Evolutionary conservation across 805 yeast species (phyloP).

Genomic region (Komagataella mondaviorum): DNA sequence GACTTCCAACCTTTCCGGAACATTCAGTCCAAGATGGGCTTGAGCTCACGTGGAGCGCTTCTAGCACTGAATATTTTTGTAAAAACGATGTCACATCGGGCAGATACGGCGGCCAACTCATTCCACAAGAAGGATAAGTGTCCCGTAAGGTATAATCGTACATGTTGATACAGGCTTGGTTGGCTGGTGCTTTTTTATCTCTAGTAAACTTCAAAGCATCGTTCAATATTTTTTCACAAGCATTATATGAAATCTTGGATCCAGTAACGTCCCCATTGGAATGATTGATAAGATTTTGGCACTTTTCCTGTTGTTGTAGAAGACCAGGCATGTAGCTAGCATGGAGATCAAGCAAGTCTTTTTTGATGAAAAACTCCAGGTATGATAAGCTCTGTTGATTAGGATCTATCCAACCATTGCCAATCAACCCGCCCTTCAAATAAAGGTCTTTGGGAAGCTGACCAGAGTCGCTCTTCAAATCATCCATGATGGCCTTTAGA

Average conservation of each 20-base stretch:
- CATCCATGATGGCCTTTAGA: conserved; percentile 44
- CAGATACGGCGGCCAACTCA: conserved; percentile 78
- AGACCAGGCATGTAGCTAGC: conserved; percentile 27
- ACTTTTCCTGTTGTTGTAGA: conserved; percentile 36
- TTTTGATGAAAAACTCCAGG: conserved; percentile 52
- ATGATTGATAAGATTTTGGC: conserved; percentile 39
- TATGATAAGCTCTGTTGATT: conserved; percentile 71
- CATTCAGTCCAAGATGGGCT: conserved; percentile 64
- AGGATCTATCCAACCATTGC: conserved; percentile 94
- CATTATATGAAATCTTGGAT: conserved; percentile 11
- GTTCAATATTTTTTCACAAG: conserved; percentile 28
- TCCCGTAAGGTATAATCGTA: conserved; percentile 68
- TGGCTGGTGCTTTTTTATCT: conserved; percentile 11
- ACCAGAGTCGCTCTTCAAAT: conserved; percentile 19
- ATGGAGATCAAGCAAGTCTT: conserved; percentile 21
- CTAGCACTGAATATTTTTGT: conserved; percentile 26
- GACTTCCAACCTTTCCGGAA: conserved; percentile 37
- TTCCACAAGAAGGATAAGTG: conserved; percentile 76
- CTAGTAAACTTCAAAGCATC: conserved; percentile 20
- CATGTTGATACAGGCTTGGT: conserved; percentile 60
- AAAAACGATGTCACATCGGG: conserved; percentile 36
- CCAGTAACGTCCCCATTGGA: conserved; percentile 9
- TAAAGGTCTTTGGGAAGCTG: conserved; percentile 14
- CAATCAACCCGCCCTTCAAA: conserved; percentile 61
- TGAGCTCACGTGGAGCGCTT: conserved; percentile 34